Conservation (phyloP, 2,329 filamentous ascomycete genomes). For the Sclerotinia subarctica region DNA sequence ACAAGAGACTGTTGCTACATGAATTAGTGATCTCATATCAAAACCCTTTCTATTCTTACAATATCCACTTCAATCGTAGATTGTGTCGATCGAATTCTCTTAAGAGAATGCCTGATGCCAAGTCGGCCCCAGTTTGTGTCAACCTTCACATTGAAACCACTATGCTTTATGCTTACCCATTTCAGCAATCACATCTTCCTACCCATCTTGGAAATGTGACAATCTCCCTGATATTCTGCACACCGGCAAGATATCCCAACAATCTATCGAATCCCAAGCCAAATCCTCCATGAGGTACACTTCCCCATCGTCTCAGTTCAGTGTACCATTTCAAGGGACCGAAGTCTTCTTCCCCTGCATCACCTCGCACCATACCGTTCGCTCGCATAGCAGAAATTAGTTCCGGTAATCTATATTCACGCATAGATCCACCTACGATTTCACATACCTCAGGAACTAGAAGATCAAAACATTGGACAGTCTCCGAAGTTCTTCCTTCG, state of each 20-base stretch:
- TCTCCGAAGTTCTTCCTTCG: slow-evolving; percentile 37
- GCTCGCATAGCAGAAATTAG: slow-evolving; percentile 59
- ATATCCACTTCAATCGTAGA: background rate
- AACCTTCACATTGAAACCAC: background rate
- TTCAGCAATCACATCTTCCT: slow-evolving; percentile 42
- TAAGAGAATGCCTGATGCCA: background rate
- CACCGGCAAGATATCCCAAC: slow-evolving; percentile 62
- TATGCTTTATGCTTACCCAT: background rate
- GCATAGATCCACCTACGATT: slow-evolving; percentile 66
- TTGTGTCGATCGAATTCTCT: background rate
- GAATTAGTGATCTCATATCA: slow-evolving; percentile 4
- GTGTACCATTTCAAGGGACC: slow-evolving; percentile 65
- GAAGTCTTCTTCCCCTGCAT: slow-evolving; percentile 38
- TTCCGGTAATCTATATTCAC: slow-evolving; percentile 60
- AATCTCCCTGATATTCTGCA: slow-evolving; percentile 64
- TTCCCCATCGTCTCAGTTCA: slow-evolving; percentile 67
- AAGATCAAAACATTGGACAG: slow-evolving; percentile 70
- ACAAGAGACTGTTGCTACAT: background rate
- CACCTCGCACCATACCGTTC: slow-evolving; percentile 48
- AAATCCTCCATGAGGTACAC: slow-evolving; percentile 69
- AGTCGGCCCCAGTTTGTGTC: background rate
- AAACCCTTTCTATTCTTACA: background rate
- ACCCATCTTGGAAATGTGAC: slow-evolving; percentile 64
- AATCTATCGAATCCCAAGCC: slow-evolving; percentile 70
- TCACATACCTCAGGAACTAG: slow-evolving; percentile 67